These are phyloP conservation scores for Fusarium buharicum DNA, from an alignment of 2,329 filamentous ascomycete genomes.

Conservation along the genomic window DNA sequence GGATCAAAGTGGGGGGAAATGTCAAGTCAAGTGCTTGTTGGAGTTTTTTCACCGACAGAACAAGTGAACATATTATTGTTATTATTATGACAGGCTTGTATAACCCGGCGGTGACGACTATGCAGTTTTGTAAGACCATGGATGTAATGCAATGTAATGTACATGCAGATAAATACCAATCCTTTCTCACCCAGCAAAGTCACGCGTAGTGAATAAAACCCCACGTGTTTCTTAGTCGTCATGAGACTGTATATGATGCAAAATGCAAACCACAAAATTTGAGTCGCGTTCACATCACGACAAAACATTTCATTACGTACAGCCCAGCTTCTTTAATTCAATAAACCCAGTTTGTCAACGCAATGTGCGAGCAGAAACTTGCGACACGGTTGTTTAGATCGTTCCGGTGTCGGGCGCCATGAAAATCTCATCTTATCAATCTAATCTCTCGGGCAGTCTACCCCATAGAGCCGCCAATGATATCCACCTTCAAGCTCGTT, in stretches of 20 bases:
- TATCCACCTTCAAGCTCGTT: conserved; percentile 16
- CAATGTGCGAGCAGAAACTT: conserved; percentile 31
- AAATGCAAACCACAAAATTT: not conserved
- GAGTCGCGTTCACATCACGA: conserved; percentile 1
- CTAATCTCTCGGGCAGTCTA: conserved; percentile 27
- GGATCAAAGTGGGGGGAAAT: conserved; percentile 1
- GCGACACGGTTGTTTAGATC: conserved; percentile 25
- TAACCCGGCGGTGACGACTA: conserved; percentile 28
- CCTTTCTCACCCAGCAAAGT: not conserved
- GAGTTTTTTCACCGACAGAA: conserved; percentile 14
- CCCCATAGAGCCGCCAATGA: conserved; percentile 34
- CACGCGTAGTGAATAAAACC: conserved; percentile 13
- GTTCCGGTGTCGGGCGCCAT: conserved; percentile 34
- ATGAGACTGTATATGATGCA: conserved; percentile 21
- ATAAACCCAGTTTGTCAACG: conserved; percentile 4
- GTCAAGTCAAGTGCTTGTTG: conserved; percentile 2
- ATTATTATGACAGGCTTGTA: not conserved
- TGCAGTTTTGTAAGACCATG: not conserved
- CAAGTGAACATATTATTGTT: not conserved
- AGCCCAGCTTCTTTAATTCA: not conserved
- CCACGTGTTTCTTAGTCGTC: conserved; percentile 32
- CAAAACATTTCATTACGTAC: conserved; percentile 29
- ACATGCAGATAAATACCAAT: conserved; percentile 1
- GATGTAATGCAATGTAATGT: not conserved
- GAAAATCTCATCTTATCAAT: conserved; percentile 42